Conservation (phyloP, 2,329 filamentous ascomycete species). For the Aspergillus quadricinctus region DNA sequence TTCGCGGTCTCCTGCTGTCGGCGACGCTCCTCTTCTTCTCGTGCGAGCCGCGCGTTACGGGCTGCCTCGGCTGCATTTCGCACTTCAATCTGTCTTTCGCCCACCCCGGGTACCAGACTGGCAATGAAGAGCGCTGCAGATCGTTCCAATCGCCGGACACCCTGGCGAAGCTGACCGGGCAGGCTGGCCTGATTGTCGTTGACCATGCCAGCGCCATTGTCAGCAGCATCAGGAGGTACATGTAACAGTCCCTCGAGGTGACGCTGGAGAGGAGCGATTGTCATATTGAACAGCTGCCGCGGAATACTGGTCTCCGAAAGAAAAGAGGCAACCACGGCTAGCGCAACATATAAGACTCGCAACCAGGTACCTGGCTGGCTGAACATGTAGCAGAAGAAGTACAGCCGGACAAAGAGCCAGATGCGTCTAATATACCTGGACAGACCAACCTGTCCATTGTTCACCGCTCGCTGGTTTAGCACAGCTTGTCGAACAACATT, state of each 20-base stretch:
- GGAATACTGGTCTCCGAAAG: conserved; percentile 40
- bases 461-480: conserved; percentile 23
- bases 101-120: conserved; percentile 58
- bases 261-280: conserved; percentile 39
- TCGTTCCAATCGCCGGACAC: conserved; percentile 49
- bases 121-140: conserved; percentile 59
- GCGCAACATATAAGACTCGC: conserved; percentile 37
- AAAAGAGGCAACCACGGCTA: conserved; percentile 36
- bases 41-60: conserved; percentile 24
- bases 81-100: conserved; percentile 57
- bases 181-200: conserved; percentile 2
- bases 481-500: conserved; percentile 32
- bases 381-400: conserved; percentile 57
- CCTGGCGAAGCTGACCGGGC: conserved; percentile 18
- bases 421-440: conserved; percentile 42
- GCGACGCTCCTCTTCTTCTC: conserved; percentile 22
- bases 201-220: conserved; percentile 4
- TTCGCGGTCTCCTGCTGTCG: conserved; percentile 18
- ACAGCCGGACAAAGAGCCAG: conserved; percentile 57
- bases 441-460: conserved; percentile 32
- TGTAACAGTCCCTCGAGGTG: conserved; percentile 44
- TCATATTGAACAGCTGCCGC: conserved; percentile 26
- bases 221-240: conserved; percentile 18
- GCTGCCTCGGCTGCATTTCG: conserved; percentile 48
- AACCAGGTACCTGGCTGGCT: conserved; percentile 46